phyloP scores from a whole-genome alignment of 2,329 filamentous ascomycete genomes.

The Akanthomyces muscarius region DNA sequence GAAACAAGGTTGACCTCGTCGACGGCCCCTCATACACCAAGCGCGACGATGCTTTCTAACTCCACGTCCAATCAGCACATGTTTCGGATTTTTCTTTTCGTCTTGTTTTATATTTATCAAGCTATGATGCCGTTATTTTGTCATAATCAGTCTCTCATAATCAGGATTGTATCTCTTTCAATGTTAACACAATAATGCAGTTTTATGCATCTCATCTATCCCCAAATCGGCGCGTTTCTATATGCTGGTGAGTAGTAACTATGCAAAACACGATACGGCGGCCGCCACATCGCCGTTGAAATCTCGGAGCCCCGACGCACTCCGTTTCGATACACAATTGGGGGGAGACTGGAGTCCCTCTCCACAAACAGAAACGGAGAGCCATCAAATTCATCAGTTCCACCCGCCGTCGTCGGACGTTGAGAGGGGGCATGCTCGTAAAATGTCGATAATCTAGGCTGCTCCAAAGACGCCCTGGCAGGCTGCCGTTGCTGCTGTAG shows the following conservation, averaged over 20 bases:
- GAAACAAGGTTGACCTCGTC: slow-evolving; percentile 42
- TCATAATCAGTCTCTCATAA: not conserved
- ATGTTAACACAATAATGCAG: not conserved
- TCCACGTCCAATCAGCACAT: not conserved
- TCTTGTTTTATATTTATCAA: not conserved
- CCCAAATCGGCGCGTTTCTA: slow-evolving; percentile 52
- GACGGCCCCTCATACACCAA: slow-evolving; percentile 42
- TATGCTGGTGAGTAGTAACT: slow-evolving; percentile 58
- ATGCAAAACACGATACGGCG: slow-evolving; percentile 51
- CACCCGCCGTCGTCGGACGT: not conserved
- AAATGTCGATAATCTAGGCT: not conserved
- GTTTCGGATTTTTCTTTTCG: not conserved
- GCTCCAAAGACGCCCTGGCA: not conserved
- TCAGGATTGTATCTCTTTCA: not conserved
- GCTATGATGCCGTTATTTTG: not conserved
- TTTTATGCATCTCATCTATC: slow-evolving; percentile 27
- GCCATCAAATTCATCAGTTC: not conserved
- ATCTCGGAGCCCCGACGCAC: slow-evolving; percentile 17
- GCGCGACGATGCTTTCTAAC: slow-evolving; percentile 49
- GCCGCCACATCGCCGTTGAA: slow-evolving; percentile 22
- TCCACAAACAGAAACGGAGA: not conserved
- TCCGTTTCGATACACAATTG: slow-evolving; percentile 13
- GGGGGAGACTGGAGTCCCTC: not conserved
- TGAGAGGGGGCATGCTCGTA: not conserved
- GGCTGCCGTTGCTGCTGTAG: not conserved